These are phyloP conservation scores for Centella asiatica DNA, from an alignment of 129 eudicot genomes.

Conservation along the genomic window DNA sequence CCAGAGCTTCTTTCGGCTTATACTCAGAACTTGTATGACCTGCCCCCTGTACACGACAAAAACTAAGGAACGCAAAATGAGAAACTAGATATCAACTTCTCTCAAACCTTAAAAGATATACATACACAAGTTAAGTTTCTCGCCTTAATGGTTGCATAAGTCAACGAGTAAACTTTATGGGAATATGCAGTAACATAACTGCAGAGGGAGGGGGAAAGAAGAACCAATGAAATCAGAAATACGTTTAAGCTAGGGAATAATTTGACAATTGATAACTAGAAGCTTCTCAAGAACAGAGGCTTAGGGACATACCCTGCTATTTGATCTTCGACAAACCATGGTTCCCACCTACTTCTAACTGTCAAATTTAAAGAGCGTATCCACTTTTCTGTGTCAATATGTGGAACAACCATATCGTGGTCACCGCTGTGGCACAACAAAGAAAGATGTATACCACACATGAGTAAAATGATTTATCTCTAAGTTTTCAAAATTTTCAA, in stretches of 20 bases:
- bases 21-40: slow-evolving; percentile 35
- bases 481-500: background rate
- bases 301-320: slow-evolving; percentile 33
- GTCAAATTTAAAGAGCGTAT: slow-evolving; percentile 10
- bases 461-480: background rate
- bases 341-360: slow-evolving; percentile 21
- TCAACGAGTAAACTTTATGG: slow-evolving; percentile 4
- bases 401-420: slow-evolving; percentile 31
- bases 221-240: no score
- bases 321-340: slow-evolving; percentile 30
- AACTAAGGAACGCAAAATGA: background rate
- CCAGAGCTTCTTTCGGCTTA: slow-evolving; percentile 23
- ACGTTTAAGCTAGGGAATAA: background rate
- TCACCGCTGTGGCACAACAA: slow-evolving; percentile 22
- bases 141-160: slow-evolving; percentile 29
- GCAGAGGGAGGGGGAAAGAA: background rate
- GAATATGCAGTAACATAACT: slow-evolving; percentile 11
- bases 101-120: no score
- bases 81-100: no score
- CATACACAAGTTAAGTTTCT: background rate
- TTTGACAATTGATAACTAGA: background rate
- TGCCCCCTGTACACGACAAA: slow-evolving; percentile 21
- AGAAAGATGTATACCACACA: background rate
- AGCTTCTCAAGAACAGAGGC: no score
- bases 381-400: slow-evolving; percentile 19